Conservation (phyloP, 805 yeast species). For the Candida berthetii region DNA sequence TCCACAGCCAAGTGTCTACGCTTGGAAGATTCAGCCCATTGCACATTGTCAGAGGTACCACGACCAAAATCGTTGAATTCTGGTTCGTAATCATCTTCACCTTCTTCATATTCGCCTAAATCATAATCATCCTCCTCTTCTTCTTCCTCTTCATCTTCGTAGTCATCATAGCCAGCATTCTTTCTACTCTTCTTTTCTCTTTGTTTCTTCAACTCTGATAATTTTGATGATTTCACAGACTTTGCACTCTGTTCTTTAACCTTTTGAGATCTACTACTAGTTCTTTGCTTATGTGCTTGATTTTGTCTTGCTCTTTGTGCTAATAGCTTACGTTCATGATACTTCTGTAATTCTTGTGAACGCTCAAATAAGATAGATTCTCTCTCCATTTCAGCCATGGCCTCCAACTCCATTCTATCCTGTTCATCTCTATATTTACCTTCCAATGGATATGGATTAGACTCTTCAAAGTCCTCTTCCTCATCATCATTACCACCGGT, state of each 20-base stretch:
- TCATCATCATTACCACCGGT: slow-evolving; percentile 30
- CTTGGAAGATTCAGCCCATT: slow-evolving; percentile 39
- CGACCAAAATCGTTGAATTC: slow-evolving; percentile 32
- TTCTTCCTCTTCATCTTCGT: slow-evolving; percentile 42
- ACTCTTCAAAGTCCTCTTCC: slow-evolving; percentile 32
- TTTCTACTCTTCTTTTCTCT: slow-evolving; percentile 56
- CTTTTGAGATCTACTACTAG: slow-evolving; percentile 27
- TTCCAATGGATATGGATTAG: slow-evolving; percentile 87
- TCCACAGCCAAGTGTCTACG: slow-evolving; percentile 41
- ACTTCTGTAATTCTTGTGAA: slow-evolving; percentile 85
- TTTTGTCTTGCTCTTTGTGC: slow-evolving; percentile 73
- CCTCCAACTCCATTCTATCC: slow-evolving; percentile 59
- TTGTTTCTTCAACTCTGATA: slow-evolving; percentile 70
- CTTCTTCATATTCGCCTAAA: slow-evolving; percentile 32
- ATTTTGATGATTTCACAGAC: slow-evolving; percentile 40
- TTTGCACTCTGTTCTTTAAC: slow-evolving; percentile 22
- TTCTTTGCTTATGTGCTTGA: slow-evolving; percentile 30
- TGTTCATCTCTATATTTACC: slow-evolving; percentile 82
- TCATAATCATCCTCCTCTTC: slow-evolving; percentile 27
- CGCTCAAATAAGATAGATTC: slow-evolving; percentile 90
- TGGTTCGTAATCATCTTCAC: slow-evolving; percentile 36
- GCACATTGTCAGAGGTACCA: slow-evolving; percentile 38
- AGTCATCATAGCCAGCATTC: slow-evolving; percentile 34
- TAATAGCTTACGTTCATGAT: slow-evolving; percentile 75
- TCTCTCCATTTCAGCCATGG: slow-evolving; percentile 87